Base-by-base conservation (phyloP, 2,329 filamentous ascomycete genomes). In the Diaporthe sp. region DNA sequence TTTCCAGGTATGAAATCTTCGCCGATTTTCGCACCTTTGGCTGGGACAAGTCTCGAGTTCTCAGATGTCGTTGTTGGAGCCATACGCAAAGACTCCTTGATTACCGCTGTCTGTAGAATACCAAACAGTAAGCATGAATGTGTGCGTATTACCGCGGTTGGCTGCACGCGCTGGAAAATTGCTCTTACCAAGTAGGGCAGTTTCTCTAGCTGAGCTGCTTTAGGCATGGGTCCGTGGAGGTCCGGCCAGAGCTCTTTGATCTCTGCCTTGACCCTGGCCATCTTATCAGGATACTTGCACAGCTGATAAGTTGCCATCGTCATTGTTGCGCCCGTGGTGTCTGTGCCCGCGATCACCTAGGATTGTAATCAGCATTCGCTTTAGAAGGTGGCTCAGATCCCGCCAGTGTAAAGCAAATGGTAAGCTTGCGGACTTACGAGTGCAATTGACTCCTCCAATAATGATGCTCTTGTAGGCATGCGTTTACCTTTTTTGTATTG, bases 11-110 rank as follows among this genome's bases (percentile, higher is more conserved):
- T 55, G 15, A 55, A 55, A 19, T 55, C 52, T 25, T 55, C 52
- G 8, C 52, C 52, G 15, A 55, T 55, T 19, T 55, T 55, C 25
- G 52, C 52, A 13, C 52, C 52, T 33, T 55, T 55, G 5, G 52
- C 52, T 55, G 52, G 52, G 52, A 55, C 52, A 19, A 55, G 52
- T 25, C 52, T 55, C 17, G 52, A 55, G 52, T 55, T 55, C 52
- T 55, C 52, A 55, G 25, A 55, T 2, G 52, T 55, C 4, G 52
- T 55, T 55, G 52, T 55, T 33, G 52, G 52, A 17, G 52, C 52
- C 52, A 55, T 55, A 30, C 52, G 25, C 28, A 55, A 17, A 55
- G 52, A 55, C 25, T 30, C 52, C 52, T 55, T 55, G 28, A 55
- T 55, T 55, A 55, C 52, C 25, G 52, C 52, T 7, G 52, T 55